A percentile compares a stretch with the other conserved stretches of the same genome.
Conservation (phyloP, 345 rosid genomes). For the Gossypium bickii region DNA sequence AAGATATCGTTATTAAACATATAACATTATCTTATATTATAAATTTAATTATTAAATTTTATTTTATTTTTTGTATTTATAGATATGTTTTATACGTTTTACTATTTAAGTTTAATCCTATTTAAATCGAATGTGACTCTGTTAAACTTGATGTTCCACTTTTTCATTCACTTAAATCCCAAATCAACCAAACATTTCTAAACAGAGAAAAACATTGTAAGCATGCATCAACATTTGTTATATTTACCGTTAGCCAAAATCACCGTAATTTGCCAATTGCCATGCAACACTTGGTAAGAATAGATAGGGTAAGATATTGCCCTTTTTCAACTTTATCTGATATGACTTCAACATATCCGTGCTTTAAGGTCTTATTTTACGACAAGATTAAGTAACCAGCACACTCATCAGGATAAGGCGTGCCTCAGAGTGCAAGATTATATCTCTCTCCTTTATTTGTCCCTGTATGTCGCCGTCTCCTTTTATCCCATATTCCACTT, state of each 20-base stretch:
- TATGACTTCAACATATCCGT: not conserved
- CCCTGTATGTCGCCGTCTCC: not conserved
- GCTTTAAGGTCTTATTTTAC: not conserved
- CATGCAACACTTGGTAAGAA: not conserved
- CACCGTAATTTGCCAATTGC: not conserved
- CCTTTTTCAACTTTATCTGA: not conserved
- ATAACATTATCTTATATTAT: too few species aligned
- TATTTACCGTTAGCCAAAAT: not conserved
- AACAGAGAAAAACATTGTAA: too few species aligned
- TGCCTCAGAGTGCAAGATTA: not conserved
- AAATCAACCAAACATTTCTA: too few species aligned
- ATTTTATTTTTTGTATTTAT: too few species aligned
- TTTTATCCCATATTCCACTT: not conserved
- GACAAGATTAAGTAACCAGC: constrained; percentile 4
- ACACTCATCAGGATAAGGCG: not conserved
- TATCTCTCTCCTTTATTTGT: not conserved
- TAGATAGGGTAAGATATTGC: not conserved
- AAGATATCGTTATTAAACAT: too few species aligned
- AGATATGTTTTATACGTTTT: too few species aligned
- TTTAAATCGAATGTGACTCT: too few species aligned
- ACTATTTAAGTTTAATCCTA: too few species aligned
- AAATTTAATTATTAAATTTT: too few species aligned
- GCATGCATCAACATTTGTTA: too few species aligned
- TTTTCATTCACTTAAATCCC: too few species aligned
- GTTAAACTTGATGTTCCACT: too few species aligned